Conservation (phyloP, 139 green algal species). For the Chlorella sp. region DNA sequence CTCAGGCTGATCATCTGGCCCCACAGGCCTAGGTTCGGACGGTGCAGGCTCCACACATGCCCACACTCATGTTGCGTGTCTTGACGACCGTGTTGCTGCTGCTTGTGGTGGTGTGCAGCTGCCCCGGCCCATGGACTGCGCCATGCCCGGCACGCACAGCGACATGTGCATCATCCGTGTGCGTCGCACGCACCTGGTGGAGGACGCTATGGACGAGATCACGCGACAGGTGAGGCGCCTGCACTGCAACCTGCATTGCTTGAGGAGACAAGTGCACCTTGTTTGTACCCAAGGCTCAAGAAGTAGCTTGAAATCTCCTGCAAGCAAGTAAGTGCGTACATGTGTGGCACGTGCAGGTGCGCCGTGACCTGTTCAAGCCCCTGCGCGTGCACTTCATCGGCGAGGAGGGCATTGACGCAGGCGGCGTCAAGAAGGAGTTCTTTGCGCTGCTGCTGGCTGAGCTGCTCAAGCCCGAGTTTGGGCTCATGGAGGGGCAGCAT, state of each 20-base stretch:
- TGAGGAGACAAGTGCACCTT: too few species aligned
- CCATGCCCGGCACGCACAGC: constrained; percentile 51
- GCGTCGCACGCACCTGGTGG: constrained; percentile 74
- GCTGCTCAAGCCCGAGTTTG: constrained; percentile 85
- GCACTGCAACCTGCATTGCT: too few species aligned
- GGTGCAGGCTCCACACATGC: too few species aligned
- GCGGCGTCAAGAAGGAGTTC: constrained; percentile 81
- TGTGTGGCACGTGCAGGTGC: too few species aligned
- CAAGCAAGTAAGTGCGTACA: too few species aligned
- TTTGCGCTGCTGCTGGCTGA: constrained; percentile 88
- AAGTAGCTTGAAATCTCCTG: too few species aligned
- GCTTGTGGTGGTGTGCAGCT: constrained; percentile 23
- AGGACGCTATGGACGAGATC: constrained; percentile 86
- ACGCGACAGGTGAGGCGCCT: constrained; percentile 45
- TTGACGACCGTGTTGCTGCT: too few species aligned
- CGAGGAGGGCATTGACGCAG: constrained; percentile 90
- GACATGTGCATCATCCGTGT: constrained; percentile 91
- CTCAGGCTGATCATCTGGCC: too few species aligned
- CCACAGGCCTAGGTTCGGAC: too few species aligned
- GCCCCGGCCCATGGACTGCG: constrained; percentile 30
- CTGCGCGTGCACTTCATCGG: constrained; percentile 93
- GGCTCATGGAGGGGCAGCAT: constrained; percentile 66
- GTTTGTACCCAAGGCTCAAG: too few species aligned
- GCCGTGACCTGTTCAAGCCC: constrained; percentile 86
- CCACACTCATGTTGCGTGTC: too few species aligned